Evolutionary conservation across 495 filamentous ascomycete genomes (phyloP).

Genomic region (Aspergillus biplanus): DNA sequence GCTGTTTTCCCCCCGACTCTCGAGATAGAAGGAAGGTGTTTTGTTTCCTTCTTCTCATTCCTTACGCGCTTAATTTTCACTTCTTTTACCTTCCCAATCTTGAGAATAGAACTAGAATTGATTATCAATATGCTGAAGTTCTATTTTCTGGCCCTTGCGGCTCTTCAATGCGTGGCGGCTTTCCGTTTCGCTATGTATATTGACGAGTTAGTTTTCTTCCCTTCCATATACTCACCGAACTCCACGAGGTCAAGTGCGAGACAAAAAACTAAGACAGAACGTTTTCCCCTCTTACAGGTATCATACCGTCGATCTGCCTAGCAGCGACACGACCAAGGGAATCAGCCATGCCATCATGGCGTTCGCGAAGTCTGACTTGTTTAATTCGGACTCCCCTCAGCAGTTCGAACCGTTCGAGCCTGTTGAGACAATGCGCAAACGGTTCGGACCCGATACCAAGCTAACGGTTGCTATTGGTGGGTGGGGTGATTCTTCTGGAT

Average conservation of each 20-base stretch:
- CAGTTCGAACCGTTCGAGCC: slow-evolving; percentile 63
- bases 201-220: slow-evolving; percentile 36
- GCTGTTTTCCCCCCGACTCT: too few species aligned
- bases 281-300: slow-evolving; percentile 25
- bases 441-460: slow-evolving; percentile 62
- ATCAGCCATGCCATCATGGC: slow-evolving; percentile 66
- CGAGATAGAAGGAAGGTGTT: too few species aligned
- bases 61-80: not conserved
- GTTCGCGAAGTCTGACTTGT: slow-evolving; percentile 64
- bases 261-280: not conserved
- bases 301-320: slow-evolving; percentile 35
- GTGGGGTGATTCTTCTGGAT: slow-evolving; percentile 71
- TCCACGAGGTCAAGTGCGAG: too few species aligned
- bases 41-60: too few species aligned
- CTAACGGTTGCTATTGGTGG: slow-evolving; percentile 74
- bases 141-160: slow-evolving; percentile 37
- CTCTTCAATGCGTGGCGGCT: slow-evolving; percentile 34
- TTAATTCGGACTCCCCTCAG: slow-evolving; percentile 55
- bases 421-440: slow-evolving; percentile 56
- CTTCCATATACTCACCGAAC: too few species aligned
- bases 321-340: slow-evolving; percentile 29
- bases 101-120: not conserved
- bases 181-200: slow-evolving; percentile 46
- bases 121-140: slow-evolving; percentile 33
- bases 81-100: not conserved